phyloP scores from a whole-genome alignment of 2,329 filamentous ascomycete genomes.

The Coniochaeta ligniaria region DNA sequence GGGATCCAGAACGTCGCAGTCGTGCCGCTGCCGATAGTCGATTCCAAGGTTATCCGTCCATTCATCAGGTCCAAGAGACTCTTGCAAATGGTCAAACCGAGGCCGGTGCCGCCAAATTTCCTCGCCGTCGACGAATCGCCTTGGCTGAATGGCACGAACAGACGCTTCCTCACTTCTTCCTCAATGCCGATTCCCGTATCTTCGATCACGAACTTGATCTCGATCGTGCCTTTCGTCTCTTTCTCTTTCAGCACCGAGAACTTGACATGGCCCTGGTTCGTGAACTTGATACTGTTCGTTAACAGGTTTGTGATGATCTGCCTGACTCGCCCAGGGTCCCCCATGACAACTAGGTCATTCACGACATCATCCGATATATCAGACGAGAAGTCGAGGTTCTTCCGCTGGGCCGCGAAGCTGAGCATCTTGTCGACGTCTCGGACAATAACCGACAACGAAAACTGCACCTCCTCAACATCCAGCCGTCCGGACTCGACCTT shows the following conservation, averaged over 20 bases:
- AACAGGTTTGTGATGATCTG: constrained; percentile 78
- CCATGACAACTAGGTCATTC: constrained; percentile 69
- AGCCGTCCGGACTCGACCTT: constrained; percentile 74
- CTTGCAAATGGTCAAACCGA: constrained; percentile 75
- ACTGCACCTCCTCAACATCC: constrained; percentile 75
- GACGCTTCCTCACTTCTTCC: constrained; percentile 62
- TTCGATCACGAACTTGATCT: constrained; percentile 64
- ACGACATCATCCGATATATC: constrained; percentile 57
- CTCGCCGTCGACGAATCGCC: constrained; percentile 74
- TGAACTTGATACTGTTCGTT: constrained; percentile 73
- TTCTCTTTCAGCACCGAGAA: constrained; percentile 57
- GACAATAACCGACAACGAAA: constrained; percentile 65
- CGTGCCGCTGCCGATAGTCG: constrained; percentile 59
- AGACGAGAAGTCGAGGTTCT: constrained; percentile 65
- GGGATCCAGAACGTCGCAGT: constrained; percentile 72
- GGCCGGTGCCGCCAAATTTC: constrained; percentile 70
- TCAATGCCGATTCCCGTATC: constrained; percentile 80
- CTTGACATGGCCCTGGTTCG: constrained; percentile 58
- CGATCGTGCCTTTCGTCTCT: constrained; percentile 57
- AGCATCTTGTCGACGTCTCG: constrained; percentile 83
- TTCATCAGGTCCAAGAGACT: constrained; percentile 75
- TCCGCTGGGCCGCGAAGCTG: constrained; percentile 73
- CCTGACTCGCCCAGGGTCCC: constrained; percentile 75
- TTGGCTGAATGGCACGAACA: constrained; percentile 78
- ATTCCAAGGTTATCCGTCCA: constrained; percentile 65